Evolutionary conservation across 2,329 filamentous ascomycete genomes (phyloP).

Genomic region (Claviceps maximensis): DNA sequence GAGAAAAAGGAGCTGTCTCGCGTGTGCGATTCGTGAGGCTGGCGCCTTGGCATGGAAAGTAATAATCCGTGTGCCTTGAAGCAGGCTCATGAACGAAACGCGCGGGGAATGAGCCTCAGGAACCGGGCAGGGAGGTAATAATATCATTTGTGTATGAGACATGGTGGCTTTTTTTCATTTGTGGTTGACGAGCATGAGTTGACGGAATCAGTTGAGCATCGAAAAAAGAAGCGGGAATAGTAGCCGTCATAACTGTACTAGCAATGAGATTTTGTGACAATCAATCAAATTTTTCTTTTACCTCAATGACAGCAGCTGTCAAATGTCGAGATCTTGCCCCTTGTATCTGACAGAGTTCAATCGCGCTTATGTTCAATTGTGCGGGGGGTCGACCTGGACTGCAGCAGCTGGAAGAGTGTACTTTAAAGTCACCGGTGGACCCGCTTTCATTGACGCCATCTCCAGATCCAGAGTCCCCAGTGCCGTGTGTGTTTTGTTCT

Average conservation of each 20-base stretch:
- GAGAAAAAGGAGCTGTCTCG: conserved; percentile 53
- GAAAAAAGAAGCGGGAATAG: not conserved
- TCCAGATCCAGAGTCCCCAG: not conserved
- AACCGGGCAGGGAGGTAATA: not conserved
- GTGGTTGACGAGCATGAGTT: not conserved
- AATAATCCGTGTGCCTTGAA: conserved; percentile 42
- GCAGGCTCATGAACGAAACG: not conserved
- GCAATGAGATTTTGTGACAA: not conserved
- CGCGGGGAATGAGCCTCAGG: not conserved
- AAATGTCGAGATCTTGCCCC: no score
- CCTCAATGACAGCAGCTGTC: no score
- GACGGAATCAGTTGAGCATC: not conserved
- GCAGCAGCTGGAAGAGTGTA: not conserved
- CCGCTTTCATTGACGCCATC: not conserved
- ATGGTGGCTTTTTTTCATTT: not conserved
- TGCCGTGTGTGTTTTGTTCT: not conserved
- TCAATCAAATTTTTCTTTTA: not conserved
- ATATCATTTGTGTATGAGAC: not conserved
- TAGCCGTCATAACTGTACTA: not conserved
- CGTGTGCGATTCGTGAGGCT: conserved; percentile 63
- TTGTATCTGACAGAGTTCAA: no score
- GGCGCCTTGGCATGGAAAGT: conserved; percentile 56
- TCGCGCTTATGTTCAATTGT: no score
- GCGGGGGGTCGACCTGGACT: no score
- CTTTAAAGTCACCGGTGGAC: not conserved